A percentile compares a stretch with the other conserved stretches of the same genome.
Conservation (phyloP, 2,329 filamentous ascomycete species). For the Diaporthe velutina region DNA sequence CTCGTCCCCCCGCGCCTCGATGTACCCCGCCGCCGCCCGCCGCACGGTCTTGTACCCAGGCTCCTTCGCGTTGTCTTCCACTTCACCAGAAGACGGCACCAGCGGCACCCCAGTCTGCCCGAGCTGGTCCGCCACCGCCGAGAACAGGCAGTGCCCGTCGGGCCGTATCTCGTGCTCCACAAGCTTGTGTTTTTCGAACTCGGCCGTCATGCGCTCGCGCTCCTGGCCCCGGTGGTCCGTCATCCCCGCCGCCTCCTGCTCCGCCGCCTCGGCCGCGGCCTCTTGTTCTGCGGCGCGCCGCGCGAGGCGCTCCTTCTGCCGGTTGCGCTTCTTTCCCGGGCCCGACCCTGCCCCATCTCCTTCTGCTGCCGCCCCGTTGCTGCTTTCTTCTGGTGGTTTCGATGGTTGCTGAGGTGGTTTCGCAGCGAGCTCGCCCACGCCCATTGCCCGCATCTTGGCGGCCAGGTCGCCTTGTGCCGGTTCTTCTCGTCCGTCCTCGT, state of each 20-base stretch:
- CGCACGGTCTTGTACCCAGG: conserved; percentile 76
- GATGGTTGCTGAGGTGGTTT: conserved; percentile 39
- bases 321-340: conserved; percentile 80
- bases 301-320: conserved; percentile 91
- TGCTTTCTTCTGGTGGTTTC: conserved; percentile 33
- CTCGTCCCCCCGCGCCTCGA: conserved; percentile 79
- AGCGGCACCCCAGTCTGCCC: conserved; percentile 63
- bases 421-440: conserved; percentile 40
- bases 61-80: conserved; percentile 41
- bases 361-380: conserved; percentile 41
- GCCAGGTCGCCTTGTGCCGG: conserved; percentile 43
- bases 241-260: conserved; percentile 80
- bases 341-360: conserved; percentile 35
- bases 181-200: conserved; percentile 74
- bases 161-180: conserved; percentile 84
- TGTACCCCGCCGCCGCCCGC: conserved; percentile 81
- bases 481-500: conserved; percentile 29
- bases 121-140: conserved; percentile 89
- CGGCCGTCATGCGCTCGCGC: conserved; percentile 75
- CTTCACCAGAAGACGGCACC: conserved; percentile 31
- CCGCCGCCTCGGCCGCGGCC: conserved; percentile 75
- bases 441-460: conserved; percentile 40
- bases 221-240: conserved; percentile 81
- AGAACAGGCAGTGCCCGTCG: conserved; percentile 96
- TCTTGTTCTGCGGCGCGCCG: conserved; percentile 89